Evolutionary conservation across 441 rosid species (phyloP), one percentile per base, ranked within the genome.

Genomic region (Breynia disticha): DNA sequence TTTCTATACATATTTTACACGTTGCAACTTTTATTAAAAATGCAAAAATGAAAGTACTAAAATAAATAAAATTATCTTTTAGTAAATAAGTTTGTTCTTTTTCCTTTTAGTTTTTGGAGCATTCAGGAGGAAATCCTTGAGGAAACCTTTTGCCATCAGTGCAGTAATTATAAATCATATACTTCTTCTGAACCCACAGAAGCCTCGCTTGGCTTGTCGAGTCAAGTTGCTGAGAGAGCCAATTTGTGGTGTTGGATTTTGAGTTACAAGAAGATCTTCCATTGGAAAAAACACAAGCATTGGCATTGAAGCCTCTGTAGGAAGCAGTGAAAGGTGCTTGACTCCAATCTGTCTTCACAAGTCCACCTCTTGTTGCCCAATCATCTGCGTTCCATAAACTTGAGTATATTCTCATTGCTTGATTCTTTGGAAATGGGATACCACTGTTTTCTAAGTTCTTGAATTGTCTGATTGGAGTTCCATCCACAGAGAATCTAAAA

Each of bases 301-400:
- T 43, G 13, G 61, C 67, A 8, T 49, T 69, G 60, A 65, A 60
- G 65, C 71, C 77, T 22, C 70, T 72, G 50, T 52, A 80, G 14
- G 66, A 72, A 16, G 80, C 80, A 0, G 69, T 72, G 42, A 80
- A 80, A 19, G 86, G 86, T 56, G 86, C 79, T 18, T 66, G 52
- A 3, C 67, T 57, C 66, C 66, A 62, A 19, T 81, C 83, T n/a
- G 79, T 78, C 58, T 77, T 80, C 39, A 78, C 60, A 0, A 58
- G 56, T n/a, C 86, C 83, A 19, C 81, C 81, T 41, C 79, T 62
- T 7, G 80, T 79, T 0, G 84, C 82, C 81, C 84, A 79, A 22
- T 76, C 76, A 52, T 80, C 83, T 0, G 75, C 78, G 43, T 78
- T 69, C 84, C 87, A 81, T 2, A 81, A 67, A 10, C 78, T 74